phyloP scores from a whole-genome alignment of 352 stramenopile species.

The Globisporangium barbulae region DNA sequence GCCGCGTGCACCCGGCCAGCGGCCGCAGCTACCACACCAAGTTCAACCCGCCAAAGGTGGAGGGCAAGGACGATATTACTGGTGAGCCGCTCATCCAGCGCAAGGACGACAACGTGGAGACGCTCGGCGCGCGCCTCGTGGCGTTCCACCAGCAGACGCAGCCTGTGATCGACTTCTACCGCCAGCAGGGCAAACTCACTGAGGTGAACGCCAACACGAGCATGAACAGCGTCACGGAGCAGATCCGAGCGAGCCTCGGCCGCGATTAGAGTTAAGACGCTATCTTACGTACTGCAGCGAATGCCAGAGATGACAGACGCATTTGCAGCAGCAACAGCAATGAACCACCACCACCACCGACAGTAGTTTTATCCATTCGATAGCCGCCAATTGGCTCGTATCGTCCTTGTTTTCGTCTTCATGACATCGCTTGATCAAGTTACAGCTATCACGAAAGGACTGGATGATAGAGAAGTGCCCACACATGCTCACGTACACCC shows the following conservation, averaged over 20 bases:
- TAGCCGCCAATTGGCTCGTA: background rate
- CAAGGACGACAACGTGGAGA: constrained; percentile 95
- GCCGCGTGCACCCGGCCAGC: constrained; percentile 94
- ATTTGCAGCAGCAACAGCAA: background rate
- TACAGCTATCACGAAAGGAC: background rate
- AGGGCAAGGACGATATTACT: constrained; percentile 91
- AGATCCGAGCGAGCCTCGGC: constrained; percentile 78
- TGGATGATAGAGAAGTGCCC: background rate
- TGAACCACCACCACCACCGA: background rate
- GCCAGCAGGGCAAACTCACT: constrained; percentile 77
- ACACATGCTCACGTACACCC: background rate
- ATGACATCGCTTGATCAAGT: background rate
- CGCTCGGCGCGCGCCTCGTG: constrained; percentile 89
- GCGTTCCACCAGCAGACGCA: constrained; percentile 97
- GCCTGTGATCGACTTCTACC: constrained; percentile 93
- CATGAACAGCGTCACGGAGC: constrained; percentile 79
- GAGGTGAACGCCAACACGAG: constrained; percentile 91
- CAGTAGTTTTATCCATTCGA: background rate
- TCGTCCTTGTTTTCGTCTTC: background rate
- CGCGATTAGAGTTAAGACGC: constrained; percentile 46
- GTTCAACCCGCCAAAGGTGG: constrained; percentile 94
- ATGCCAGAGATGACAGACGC: background rate
- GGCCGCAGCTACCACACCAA: constrained; percentile 98
- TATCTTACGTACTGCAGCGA: too few relatives aligned
- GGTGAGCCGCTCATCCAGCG: constrained; percentile 96